Base-by-base conservation (phyloP, 805 yeast species). In the Hanseniaspora lindneri region DNA sequence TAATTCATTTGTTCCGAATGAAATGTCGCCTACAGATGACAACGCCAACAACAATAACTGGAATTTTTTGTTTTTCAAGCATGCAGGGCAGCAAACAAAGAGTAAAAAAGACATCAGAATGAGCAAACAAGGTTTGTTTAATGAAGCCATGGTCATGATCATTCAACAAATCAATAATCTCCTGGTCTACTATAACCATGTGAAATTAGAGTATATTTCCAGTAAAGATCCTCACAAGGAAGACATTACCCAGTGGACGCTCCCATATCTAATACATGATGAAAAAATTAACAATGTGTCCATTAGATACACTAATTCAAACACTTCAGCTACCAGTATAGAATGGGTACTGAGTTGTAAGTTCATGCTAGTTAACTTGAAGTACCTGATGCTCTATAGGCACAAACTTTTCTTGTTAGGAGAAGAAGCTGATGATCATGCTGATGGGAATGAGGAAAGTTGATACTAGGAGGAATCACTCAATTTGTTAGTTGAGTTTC, bases 341-440 rank as follows among this genome's bases (percentile, higher is more conserved):
- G 85, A 82, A 53, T 88, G 97, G 97, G 85, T 96, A 0, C 75
- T 80, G 23, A 89, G 94, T 1, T 87, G 95, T 64, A 81, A 83
- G 56, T 83, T 78, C 58, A 67, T 89, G 11, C 65, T 88, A 41
- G 83, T 92, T 0, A 77, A 89, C 57, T 70, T 77, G 27, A 86
- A 85, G 58, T 89, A 95, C 95, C 71, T 89, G 7, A 47, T 47
- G 50, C 33, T 33, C 11, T 39, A 47, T 24, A 39, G 50, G 34
- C 44, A 47, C 24, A 47, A 32, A 32, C 34, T 47, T 10, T 39
- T 25, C 21, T 40, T 21, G 16, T 24, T 39, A 5, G 36, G 40
- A 20, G 21, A 28, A 16, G 33, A 34, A 10, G 4, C 14, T 6
- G 11, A 27, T 11, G 29, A 27, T n/a, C n/a, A n/a, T n/a, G n/a